These are phyloP conservation scores for Teunomyces tritomae DNA, from an alignment of 805 yeast species.

Conservation along the genomic window DNA sequence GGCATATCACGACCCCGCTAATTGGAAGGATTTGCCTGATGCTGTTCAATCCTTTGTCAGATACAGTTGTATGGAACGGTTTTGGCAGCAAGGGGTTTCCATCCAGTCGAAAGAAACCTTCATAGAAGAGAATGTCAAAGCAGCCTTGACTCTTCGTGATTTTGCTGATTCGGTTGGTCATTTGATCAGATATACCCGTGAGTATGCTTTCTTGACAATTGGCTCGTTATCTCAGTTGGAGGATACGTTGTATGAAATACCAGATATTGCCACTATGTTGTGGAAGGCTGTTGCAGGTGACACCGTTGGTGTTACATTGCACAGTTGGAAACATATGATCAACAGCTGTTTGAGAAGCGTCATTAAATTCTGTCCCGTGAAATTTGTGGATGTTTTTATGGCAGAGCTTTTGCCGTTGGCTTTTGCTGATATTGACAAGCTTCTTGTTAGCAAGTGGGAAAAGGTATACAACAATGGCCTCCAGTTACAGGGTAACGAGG, in stretches of 20 bases:
- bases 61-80: slow-evolving; percentile 85
- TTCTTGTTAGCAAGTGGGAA: slow-evolving; percentile 78
- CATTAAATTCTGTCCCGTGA: slow-evolving; percentile 82
- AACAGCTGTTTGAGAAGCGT: slow-evolving; percentile 85
- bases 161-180: slow-evolving; percentile 98
- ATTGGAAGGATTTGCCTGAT: slow-evolving; percentile 83
- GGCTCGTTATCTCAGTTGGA: slow-evolving; percentile 89
- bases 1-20: slow-evolving; percentile 89
- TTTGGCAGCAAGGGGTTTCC: slow-evolving; percentile 98
- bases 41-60: slow-evolving; percentile 92
- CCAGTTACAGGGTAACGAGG: slow-evolving; percentile 56
- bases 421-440: slow-evolving; percentile 66
- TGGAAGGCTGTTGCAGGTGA: slow-evolving; percentile 89
- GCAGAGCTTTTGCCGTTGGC: slow-evolving; percentile 74
- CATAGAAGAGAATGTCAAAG: slow-evolving; percentile 89
- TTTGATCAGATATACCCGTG: slow-evolving; percentile 90
- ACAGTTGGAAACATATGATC: slow-evolving; percentile 96
- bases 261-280: slow-evolving; percentile 69
- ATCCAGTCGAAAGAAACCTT: slow-evolving; percentile 92
- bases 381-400: slow-evolving; percentile 67
- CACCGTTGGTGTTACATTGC: slow-evolving; percentile 82
- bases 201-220: slow-evolving; percentile 86
- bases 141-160: slow-evolving; percentile 89
- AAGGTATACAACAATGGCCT: slow-evolving; percentile 57
- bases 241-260: slow-evolving; percentile 82